phyloP scores from a whole-genome alignment of 2,329 filamentous ascomycete genomes.

The Ascochyta viciae-villosae region DNA sequence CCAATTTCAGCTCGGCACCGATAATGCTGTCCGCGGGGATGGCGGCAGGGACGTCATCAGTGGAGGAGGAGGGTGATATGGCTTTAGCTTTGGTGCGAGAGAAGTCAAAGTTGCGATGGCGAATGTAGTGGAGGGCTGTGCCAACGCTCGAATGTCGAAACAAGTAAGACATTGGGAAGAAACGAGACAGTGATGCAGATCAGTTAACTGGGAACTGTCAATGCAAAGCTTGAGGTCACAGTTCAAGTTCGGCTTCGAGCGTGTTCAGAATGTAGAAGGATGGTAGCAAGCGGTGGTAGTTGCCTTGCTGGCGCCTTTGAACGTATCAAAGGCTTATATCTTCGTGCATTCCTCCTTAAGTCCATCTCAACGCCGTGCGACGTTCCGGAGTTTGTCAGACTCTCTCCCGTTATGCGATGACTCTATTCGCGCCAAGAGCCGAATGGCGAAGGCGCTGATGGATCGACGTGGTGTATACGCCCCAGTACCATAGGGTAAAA shows the following conservation, averaged over 20 bases:
- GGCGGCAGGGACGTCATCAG: constrained; percentile 25
- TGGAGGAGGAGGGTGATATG: constrained; percentile 26
- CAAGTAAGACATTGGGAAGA: constrained; percentile 29
- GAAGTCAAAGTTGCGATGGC: constrained; percentile 31
- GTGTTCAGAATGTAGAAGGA: not conserved
- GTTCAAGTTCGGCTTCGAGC: not conserved
- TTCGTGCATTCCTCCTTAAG: not conserved
- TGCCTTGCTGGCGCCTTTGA: constrained; percentile 15
- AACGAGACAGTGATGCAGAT: no score
- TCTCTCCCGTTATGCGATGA: not conserved
- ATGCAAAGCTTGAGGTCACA: not conserved
- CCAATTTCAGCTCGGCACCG: constrained; percentile 26
- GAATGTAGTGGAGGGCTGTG: constrained; percentile 26
- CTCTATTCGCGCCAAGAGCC: not conserved
- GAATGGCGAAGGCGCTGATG: constrained; percentile 1
- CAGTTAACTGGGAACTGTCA: not conserved
- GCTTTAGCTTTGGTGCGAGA: constrained; percentile 21
- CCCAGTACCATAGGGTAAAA: constrained; percentile 4
- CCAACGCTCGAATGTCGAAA: constrained; percentile 30
- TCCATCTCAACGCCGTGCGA: constrained; percentile 13
- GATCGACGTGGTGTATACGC: not conserved
- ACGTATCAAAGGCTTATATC: constrained; percentile 8
- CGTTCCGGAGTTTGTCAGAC: constrained; percentile 9
- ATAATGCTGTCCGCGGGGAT: constrained; percentile 20
- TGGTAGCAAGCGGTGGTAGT: not conserved